phyloP scores from a whole-genome alignment of 257 asterid genomes.

The Pogostemon cablin region DNA sequence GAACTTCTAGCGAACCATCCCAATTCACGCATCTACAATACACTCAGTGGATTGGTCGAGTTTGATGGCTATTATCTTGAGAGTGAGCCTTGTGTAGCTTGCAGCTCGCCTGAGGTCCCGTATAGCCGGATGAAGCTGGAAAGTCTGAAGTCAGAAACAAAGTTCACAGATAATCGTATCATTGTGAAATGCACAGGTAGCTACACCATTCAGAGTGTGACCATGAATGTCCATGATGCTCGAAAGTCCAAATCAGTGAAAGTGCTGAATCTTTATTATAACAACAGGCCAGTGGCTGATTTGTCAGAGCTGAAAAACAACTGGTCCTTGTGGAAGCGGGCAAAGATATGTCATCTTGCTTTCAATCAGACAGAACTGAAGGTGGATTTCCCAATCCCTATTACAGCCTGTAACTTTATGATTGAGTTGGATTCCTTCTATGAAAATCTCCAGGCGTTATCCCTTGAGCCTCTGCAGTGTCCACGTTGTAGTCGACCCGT shows the following conservation, averaged over 20 bases:
- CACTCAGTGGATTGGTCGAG: slow-evolving; percentile 97
- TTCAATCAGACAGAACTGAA: slow-evolving; percentile 95
- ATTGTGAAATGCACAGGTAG: slow-evolving; percentile 99
- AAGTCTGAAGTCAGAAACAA: slow-evolving; percentile 94
- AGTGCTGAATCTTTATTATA: slow-evolving; percentile 94
- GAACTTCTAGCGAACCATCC: slow-evolving; percentile 99
- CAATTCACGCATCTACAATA: slow-evolving; percentile 95
- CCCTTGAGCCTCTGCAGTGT: slow-evolving; percentile 98
- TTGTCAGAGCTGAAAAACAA: slow-evolving; percentile 94
- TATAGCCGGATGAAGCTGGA: slow-evolving; percentile 97
- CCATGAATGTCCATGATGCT: slow-evolving; percentile 98
- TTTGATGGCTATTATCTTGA: slow-evolving; percentile 99
- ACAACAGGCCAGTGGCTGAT: slow-evolving; percentile 99
- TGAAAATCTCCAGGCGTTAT: slow-evolving; percentile 96
- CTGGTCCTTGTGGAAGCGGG: slow-evolving; percentile 99
- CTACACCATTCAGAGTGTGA: slow-evolving; percentile 95
- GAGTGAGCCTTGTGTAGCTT: slow-evolving; percentile 99
- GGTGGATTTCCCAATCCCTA: slow-evolving; percentile 95
- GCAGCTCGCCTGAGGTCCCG: slow-evolving; percentile 99
- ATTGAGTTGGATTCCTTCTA: slow-evolving; percentile 96
- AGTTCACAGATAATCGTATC: slow-evolving; percentile 97
- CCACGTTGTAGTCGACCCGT: slow-evolving; percentile 99
- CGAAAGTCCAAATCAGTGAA: slow-evolving; percentile 96
- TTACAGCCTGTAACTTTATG: slow-evolving; percentile 98
- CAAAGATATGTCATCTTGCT: slow-evolving; percentile 90